A percentile compares a stretch with the other conserved stretches of the same genome.
These are phyloP conservation scores for Pseudogymnoascus sp. DNA, from an alignment of 2,329 filamentous ascomycete genomes.

Conservation along the genomic window DNA sequence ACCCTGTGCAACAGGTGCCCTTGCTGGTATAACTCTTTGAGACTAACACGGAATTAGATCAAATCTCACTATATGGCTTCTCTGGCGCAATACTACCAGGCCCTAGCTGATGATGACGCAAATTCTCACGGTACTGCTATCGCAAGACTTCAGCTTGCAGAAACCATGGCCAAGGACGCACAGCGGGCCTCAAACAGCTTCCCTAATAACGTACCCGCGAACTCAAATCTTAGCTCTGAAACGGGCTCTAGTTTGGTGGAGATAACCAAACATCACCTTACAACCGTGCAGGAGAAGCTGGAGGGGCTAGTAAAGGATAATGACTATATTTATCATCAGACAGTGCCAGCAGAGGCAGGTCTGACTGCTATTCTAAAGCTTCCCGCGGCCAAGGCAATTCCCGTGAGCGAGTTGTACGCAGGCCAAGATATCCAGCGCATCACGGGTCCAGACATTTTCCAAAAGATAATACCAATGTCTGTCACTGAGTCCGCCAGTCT, in stretches of 20 bases:
- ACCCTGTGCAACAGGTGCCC: neutral
- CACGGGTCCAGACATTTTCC: slow-evolving; percentile 92
- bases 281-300: slow-evolving; percentile 73
- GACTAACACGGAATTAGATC: slow-evolving; percentile 33
- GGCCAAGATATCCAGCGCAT: slow-evolving; percentile 96
- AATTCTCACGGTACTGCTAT: slow-evolving; percentile 82
- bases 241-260: slow-evolving; percentile 67
- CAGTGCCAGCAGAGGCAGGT: slow-evolving; percentile 75
- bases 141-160: slow-evolving; percentile 71
- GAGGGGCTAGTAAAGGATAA: slow-evolving; percentile 78
- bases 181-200: slow-evolving; percentile 69
- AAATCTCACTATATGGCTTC: slow-evolving; percentile 80
- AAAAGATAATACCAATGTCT: slow-evolving; percentile 90
- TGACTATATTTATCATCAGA: slow-evolving; percentile 96
- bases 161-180: slow-evolving; percentile 70
- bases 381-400: slow-evolving; percentile 92
- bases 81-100: slow-evolving; percentile 88
- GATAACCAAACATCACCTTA: slow-evolving; percentile 71
- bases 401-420: slow-evolving; percentile 91
- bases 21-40: slow-evolving; percentile 3
- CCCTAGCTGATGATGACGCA: slow-evolving; percentile 79
- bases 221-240: slow-evolving; percentile 75
- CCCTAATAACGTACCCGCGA: slow-evolving; percentile 67
- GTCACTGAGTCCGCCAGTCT: slow-evolving; percentile 95
- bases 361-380: slow-evolving; percentile 78